A percentile compares a stretch with the other conserved stretches of the same genome.
Conservation (phyloP, 371 early-diverging fungal species). For the Mucor saturninus region DNA sequence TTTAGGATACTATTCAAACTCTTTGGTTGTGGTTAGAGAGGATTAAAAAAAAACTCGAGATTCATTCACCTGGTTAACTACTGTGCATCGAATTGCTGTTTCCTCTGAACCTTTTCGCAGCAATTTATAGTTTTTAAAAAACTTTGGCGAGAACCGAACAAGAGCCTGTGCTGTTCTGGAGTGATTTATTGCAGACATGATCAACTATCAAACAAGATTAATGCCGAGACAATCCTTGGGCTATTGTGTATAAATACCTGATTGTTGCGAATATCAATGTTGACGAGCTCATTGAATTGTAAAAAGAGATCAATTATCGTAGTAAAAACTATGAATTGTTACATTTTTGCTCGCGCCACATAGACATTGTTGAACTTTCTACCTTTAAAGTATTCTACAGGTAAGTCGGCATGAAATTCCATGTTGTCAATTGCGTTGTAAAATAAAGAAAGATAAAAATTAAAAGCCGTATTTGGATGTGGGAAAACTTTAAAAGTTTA, state of each 20-base stretch:
- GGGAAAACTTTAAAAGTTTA: too few relatives aligned
- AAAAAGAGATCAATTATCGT: constrained; percentile 7
- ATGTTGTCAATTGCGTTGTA: not conserved
- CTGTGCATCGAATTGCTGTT: constrained; percentile 4
- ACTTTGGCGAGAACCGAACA: constrained; percentile 15
- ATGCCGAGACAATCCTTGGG: not conserved
- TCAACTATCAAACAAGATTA: constrained; percentile 8
- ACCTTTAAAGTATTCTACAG: constrained; percentile 13
- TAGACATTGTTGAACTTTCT: not conserved
- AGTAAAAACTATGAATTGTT: constrained; percentile 10
- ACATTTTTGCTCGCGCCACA: not conserved
- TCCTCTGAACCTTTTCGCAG: constrained; percentile 4
- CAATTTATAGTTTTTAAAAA: constrained; percentile 22
- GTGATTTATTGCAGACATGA: constrained; percentile 18
- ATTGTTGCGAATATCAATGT: constrained; percentile 10
- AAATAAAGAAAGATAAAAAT: too few relatives aligned
- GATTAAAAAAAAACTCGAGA: not conserved
- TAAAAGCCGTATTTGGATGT: too few relatives aligned
- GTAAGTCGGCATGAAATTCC: constrained; percentile 13
- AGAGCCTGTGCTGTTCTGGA: constrained; percentile 24
- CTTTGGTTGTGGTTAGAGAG: not conserved
- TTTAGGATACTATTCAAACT: constrained; percentile 20
- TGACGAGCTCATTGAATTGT: constrained; percentile 12
- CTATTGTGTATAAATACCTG: constrained; percentile 10
- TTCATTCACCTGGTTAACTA: constrained; percentile 11